Evolutionary conservation across 306 rosid species (phyloP), one percentile per base, ranked within the genome.

Genomic region (Geum urbanum): DNA sequence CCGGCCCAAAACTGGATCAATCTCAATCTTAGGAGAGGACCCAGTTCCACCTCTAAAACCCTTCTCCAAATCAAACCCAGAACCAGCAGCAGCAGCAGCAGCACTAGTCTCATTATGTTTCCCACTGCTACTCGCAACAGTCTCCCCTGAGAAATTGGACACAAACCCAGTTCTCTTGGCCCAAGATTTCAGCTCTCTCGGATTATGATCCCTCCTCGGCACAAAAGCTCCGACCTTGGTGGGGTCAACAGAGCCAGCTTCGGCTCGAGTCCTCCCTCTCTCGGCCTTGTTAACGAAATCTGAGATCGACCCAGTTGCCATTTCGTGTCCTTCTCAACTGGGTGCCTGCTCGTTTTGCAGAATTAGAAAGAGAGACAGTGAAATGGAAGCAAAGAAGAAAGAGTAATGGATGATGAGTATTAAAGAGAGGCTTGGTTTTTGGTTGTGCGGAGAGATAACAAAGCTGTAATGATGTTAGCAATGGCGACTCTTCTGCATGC

Each of bases 91-190:
- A 0, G 27, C 27, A 24, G 27, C 27, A 69, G 82, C 73, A 37
- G 77, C 78, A 78, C 59, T 75, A 69, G 84, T 78, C 18, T 80
- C 90, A 24, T 71, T 79, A 24, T 24, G 27, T 74, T 68, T 87
- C 71, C 77, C 87, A 70, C 88, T 82, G 7, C 84, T 85, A 76
- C 84, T 83, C 37, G 84, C 75, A 51, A 75, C 83, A n/a, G 85
- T 81, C 74, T 86, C 96, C 37, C 83, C 86, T 1, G 98, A 92
- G 75, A 77, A 87, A 72, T 77, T 84, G 35, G 98, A 89, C 56
- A 92, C 95, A 85, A 81, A 92, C 54, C 98, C 98, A 43, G 96
- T 92, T 71, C 86, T 88, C 81, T 82, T 92, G 3, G 98, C 98
- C 98, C 96, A 92, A 8, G 91, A 86, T 66, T 87, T 84, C 59